Conservation (phyloP, 208 protist species). For the Naegleria fowleri region DNA sequence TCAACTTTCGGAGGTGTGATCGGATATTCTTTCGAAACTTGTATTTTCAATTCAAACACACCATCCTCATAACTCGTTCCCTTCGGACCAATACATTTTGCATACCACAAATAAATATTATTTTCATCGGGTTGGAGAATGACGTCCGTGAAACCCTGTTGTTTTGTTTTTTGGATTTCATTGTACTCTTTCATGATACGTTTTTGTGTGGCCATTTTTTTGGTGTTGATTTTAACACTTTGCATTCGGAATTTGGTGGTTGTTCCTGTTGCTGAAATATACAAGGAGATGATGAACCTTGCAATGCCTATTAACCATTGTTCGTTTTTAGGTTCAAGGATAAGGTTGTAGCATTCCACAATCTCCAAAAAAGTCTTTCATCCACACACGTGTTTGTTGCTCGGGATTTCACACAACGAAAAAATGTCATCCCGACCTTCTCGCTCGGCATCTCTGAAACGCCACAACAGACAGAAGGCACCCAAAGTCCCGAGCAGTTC, state of each 20-base stretch:
- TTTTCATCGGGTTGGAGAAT: slow-evolving; percentile 26
- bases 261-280: too few relatives aligned
- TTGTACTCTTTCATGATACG: slow-evolving; percentile 23
- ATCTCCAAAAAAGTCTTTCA: too few relatives aligned
- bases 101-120: slow-evolving; percentile 32
- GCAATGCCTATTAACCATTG: too few relatives aligned
- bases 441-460: too few relatives aligned
- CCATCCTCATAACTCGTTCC: slow-evolving; percentile 70
- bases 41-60: slow-evolving; percentile 57
- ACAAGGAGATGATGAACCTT: too few relatives aligned
- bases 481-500: background rate
- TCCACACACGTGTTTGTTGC: too few relatives aligned
- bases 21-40: slow-evolving; percentile 70
- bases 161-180: slow-evolving; percentile 26
- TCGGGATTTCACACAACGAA: too few relatives aligned
- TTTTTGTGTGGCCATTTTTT: slow-evolving; percentile 19
- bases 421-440: too few relatives aligned
- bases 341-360: too few relatives aligned
- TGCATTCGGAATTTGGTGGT: too few relatives aligned
- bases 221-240: background rate
- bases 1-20: slow-evolving; percentile 63
- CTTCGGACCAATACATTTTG: slow-evolving; percentile 44
- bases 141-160: background rate
- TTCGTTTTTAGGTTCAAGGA: too few relatives aligned
- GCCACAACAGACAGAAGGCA: too few relatives aligned